Percentiles rank a stretch among this genome's conserved stretches.
These are phyloP conservation scores for Aspergillus olivimuriae DNA, from an alignment of 495 filamentous ascomycete species.

Conservation along the genomic window DNA sequence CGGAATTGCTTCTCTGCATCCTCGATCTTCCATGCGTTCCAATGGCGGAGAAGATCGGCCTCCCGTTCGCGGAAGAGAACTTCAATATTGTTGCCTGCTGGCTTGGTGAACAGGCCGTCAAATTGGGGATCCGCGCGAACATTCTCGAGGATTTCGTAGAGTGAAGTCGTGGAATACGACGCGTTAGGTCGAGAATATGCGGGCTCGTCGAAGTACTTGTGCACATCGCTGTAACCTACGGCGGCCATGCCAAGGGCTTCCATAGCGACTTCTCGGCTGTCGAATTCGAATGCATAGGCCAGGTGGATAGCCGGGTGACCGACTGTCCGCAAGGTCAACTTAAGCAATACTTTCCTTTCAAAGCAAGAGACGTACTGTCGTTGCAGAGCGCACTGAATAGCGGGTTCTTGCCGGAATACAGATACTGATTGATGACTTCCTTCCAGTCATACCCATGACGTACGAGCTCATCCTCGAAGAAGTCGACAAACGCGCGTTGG, in stretches of 20 bases:
- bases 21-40: constrained; percentile 74
- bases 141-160: constrained; percentile 60
- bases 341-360: too few relatives aligned
- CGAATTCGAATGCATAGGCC: constrained; percentile 79
- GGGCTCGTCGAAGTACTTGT: constrained; percentile 72
- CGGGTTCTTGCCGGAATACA: constrained; percentile 70
- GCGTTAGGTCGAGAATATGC: constrained; percentile 52
- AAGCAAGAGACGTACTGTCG: constrained; percentile 67
- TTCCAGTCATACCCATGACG: constrained; percentile 79
- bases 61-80: constrained; percentile 63
- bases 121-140: constrained; percentile 46
- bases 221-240: constrained; percentile 65
- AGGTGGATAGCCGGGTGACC: constrained; percentile 86
- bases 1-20: constrained; percentile 64
- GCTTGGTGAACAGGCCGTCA: constrained; percentile 48
- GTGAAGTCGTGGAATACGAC: constrained; percentile 45
- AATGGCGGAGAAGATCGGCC: constrained; percentile 69
- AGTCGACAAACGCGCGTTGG: constrained; percentile 84
- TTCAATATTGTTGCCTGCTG: constrained; percentile 58
- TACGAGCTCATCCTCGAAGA: constrained; percentile 83
- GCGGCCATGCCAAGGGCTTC: constrained; percentile 70
- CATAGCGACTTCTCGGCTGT: constrained; percentile 71
- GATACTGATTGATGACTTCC: constrained; percentile 62
- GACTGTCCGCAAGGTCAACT: too few relatives aligned
- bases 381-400: constrained; percentile 70